Evolutionary conservation across 2,329 filamentous ascomycete genomes (phyloP).

Genomic region (Stachybotrys chlorohalonatus): DNA sequence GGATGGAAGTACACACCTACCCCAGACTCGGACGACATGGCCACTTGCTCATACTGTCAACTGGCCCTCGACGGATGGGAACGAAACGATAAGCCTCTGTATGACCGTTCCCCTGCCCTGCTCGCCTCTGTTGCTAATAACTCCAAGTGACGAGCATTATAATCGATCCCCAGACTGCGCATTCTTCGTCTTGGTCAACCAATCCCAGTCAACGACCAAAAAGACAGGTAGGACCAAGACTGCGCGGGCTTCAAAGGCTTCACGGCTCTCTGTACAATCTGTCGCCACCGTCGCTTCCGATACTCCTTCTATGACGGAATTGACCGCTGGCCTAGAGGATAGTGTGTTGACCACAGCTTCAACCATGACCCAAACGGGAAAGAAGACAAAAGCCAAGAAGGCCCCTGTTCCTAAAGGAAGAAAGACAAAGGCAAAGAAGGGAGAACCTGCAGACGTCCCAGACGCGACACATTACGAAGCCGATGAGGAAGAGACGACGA

Average conservation of each 20-base stretch:
- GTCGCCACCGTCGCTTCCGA: constrained; percentile 42
- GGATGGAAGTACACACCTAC: constrained; percentile 93
- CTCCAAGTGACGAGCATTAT: constrained; percentile 69
- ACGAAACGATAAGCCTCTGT: constrained; percentile 80
- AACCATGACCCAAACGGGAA: constrained; percentile 47
- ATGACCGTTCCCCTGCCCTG: constrained; percentile 21
- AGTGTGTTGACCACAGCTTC: constrained; percentile 52
- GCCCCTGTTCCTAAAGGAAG: constrained; percentile 32
- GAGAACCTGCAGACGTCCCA: constrained; percentile 39
- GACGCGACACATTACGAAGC: constrained; percentile 7
- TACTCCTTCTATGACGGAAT: constrained; percentile 35
- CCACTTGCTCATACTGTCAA: constrained; percentile 84
- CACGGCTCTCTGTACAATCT: constrained; percentile 54
- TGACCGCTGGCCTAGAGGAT: constrained; percentile 43
- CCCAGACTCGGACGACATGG: constrained; percentile 75
- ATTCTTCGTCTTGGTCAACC: constrained; percentile 66
- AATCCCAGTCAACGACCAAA: constrained; percentile 45
- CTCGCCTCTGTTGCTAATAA: constrained; percentile 11
- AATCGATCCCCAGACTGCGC: constrained; percentile 69
- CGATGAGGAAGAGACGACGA: constrained; percentile 14
- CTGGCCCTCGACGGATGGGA: constrained; percentile 93
- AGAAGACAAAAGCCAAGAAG: constrained; percentile 52
- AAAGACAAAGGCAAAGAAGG: constrained; percentile 37
- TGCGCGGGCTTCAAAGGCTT: constrained; percentile 57
- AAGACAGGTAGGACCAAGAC: constrained; percentile 43